Base-by-base conservation (phyloP, 352 stramenopile species). In the Phytophthora hybrid region DNA sequence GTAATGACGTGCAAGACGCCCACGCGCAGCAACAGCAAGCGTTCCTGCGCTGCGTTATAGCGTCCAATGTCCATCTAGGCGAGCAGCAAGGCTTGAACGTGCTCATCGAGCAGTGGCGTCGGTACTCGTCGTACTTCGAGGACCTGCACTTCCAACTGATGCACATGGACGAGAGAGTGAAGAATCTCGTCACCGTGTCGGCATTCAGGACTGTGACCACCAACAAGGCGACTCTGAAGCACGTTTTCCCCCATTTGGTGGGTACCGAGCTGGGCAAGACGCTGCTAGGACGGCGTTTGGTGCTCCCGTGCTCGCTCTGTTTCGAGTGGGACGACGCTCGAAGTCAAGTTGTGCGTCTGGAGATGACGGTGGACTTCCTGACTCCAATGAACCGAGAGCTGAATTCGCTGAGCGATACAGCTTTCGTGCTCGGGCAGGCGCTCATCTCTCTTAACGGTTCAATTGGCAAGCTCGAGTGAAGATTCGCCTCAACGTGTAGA, bases 121-220 rank as follows among this genome's bases (percentile, higher is more conserved):
- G 68, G 11, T 78, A 72, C 32, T 74, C 72, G 23, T 29, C 51
- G 13, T 73, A 58, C n/a, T 77, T 76, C 34, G 61, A 70, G 18
- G 71, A 73, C 56, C 31, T 83, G 5, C 54, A 74, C 19, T 75
- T 80, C 39, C 66, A 81, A 29, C 59, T 78, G 21, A 62, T 76
- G 23, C 9, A 61, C 16, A 76, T 87, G 31, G 23, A 56, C 9
- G 14, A 66, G 49, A 39, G 18, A 13, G 7, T 18, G 8, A 44
- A 49, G 57, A 59, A 53, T 13, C 19, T 67, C 18, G 31, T 71
- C 5, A 31, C 56, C 1, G 60, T 56, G 11, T 58, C 47, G 4
- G 60, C 47, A 0, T 61, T 46, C 6, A 7, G 75, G 34, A 71
- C 9, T 3, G 29, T 68, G 5, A 66, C 31, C 1, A 21, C 68